These are phyloP conservation scores for Mortierella antarctica DNA, from an alignment of 192 early-diverging fungal genomes.

Conservation along the genomic window DNA sequence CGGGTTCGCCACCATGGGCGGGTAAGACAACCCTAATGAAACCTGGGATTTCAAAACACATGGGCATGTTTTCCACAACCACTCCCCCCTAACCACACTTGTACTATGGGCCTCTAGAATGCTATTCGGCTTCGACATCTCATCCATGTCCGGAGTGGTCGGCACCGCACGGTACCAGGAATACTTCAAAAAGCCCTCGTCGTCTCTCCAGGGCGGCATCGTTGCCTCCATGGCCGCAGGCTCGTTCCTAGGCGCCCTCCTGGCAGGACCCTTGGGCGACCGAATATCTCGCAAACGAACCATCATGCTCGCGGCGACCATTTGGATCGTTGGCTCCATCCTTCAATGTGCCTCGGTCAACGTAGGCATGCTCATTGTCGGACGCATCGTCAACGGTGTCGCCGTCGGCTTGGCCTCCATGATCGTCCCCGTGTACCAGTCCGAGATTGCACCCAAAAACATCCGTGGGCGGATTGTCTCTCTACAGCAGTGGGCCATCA, in stretches of 20 bases:
- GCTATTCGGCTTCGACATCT: constrained; percentile 65
- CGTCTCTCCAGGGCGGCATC: constrained; percentile 68
- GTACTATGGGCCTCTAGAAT: constrained; percentile 32
- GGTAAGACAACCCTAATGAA: constrained; percentile 15
- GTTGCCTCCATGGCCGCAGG: constrained; percentile 72
- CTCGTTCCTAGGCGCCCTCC: constrained; percentile 70
- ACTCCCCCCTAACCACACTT: background rate
- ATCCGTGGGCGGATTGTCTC: constrained; percentile 88
- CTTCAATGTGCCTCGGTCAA: constrained; percentile 72
- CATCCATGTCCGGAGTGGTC: constrained; percentile 59
- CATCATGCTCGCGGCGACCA: constrained; percentile 67
- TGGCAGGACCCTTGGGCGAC: constrained; percentile 75
- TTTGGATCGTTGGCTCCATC: constrained; percentile 78
- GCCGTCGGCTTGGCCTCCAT: constrained; percentile 81
- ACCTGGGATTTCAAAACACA: background rate
- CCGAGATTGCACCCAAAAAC: constrained; percentile 82
- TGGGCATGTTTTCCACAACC: background rate
- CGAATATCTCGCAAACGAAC: constrained; percentile 71
- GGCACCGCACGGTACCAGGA: constrained; percentile 58
- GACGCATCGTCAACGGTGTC: constrained; percentile 82
- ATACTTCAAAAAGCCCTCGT: constrained; percentile 64
- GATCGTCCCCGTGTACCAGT: constrained; percentile 75
- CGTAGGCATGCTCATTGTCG: constrained; percentile 73
- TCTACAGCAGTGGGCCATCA: constrained; percentile 92
- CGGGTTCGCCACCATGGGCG: constrained; percentile 59